These are phyloP conservation scores for Oenanthe javanica DNA, from an alignment of 140 eudicot species.

Conservation along the genomic window DNA sequence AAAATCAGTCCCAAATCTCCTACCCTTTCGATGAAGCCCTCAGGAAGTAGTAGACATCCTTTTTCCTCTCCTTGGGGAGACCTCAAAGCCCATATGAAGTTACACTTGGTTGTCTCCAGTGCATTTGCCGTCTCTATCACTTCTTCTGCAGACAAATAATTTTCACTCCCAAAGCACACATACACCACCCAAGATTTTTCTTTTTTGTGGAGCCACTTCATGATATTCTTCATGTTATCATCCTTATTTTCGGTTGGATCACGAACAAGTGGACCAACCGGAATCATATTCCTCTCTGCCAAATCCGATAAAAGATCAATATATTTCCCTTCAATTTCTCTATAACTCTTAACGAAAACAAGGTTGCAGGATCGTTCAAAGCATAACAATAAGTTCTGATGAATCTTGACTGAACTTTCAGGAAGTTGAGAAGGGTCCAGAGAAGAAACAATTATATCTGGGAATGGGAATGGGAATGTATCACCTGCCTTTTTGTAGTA, in stretches of 20 bases:
- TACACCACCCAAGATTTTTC: neutral
- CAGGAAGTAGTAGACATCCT: neutral
- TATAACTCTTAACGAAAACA: conserved; percentile 2
- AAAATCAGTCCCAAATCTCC: neutral
- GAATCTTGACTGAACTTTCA: neutral
- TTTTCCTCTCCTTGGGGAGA: neutral
- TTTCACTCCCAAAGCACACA: conserved; percentile 1
- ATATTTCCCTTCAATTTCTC: neutral
- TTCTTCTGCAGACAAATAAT: neutral
- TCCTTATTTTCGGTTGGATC: neutral
- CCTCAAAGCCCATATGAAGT: conserved; percentile 2
- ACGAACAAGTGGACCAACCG: conserved; percentile 5
- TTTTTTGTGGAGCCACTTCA: neutral
- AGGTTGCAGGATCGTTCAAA: neutral
- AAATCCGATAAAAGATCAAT: neutral
- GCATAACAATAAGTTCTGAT: neutral
- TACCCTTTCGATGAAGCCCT: neutral
- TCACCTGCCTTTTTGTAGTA: neutral
- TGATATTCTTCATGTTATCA: neutral
- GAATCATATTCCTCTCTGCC: neutral
- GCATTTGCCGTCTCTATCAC: neutral
- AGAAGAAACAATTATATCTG: neutral
- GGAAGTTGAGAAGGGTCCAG: neutral
- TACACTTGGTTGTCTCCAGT: neutral
- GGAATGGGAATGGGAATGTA: neutral